Evolutionary conservation across 805 yeast genomes (phyloP), one percentile per base, ranked within the genome.

Genomic region (Sungouiella thailandica): DNA sequence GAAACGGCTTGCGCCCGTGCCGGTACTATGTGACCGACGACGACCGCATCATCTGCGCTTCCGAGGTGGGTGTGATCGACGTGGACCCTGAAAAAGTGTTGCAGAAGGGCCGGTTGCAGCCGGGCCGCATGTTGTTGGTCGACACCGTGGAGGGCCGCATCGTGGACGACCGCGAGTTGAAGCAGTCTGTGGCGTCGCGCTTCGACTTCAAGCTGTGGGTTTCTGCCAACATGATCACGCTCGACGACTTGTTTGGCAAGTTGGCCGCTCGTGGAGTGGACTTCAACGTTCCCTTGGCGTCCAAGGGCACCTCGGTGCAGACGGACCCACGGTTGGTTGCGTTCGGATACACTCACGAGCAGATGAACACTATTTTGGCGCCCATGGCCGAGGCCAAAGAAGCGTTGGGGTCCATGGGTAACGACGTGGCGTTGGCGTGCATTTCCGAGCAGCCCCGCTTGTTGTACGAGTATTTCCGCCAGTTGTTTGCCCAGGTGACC

Each of bases 331-430:
- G 93, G 48, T 70, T 90, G 41, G 66, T 76, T 39, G 90, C 97
- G 2, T 84, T 83, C 55, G 97, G 96, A 36, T 90, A 88, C 69
- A 83, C 96, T n/a, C 82, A 81, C 52, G 98, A 90, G 65, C 97
- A 90, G 63, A 72, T 89, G 40, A 74, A 86, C 25, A 60, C 86
- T 36, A 65, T 93, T 26, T 68, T 90, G 48, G 93, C 83, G 6
- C 97, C 97, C 42, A 93, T 90, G 98, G 97, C 95, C 26, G 82
- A 78, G 47, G 96, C 90, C 41, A 90, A 89, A 57, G 98, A 90
- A 65, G 88, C 97, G 9, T 72, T 90, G 34, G 97, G 98, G 12
- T 89, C 97, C 13, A 90, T 90, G 98, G 98, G 98, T 71, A 90
- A 90, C 56, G 98, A 90, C 57, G 79, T 93, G 32, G 95, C 97